Evolutionary conservation across 225 moss, liverwort and hornwort species (phyloP), one percentile per base, ranked within the genome.

Genomic region (Pleurozium schreberi): DNA sequence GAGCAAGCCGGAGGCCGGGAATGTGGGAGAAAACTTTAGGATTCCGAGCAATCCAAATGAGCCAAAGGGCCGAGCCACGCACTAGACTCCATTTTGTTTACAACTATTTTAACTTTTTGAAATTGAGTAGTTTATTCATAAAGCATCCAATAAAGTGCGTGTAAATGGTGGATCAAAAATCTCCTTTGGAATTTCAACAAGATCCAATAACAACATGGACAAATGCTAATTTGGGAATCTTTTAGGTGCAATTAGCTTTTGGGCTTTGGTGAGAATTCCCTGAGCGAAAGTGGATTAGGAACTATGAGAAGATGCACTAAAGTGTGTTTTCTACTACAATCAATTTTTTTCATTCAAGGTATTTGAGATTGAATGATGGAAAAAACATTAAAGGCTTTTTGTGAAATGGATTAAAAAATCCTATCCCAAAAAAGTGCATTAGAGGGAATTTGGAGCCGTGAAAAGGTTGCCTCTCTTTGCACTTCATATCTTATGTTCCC

Each of bases 191-290:
- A 34, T 76, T 73, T 52, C 36, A 52, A 76, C 12, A 52, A 76
- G 13, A 34, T 34, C 3, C 12, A 75, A 34, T 19, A 47, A 31
- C 0, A 50, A 34, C 5, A 34, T 34, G 1, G 5, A 50, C 13
- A 21, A 52, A 50, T 75, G 21, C 21, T 49, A 75, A 21, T 75
- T 33, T 34, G 20, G 1, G 5, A 50, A 21, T 13, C 8, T 75
- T 11, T 8, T 4, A 45, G 55, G 25, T 38, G 3, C 25, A 55
- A 16, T 15, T 38, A 55, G 6, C 7, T 53, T 25, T 26, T 4
- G 3, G 11, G 1, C 26, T 55, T 1, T 3, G 0, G 11, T 55
- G 10, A 38, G 1, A 38, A 38, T 38, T 26, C 1, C 1, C 3
- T 9, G 5, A 76, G 36, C 9, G 3, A 23, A 76, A 36, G 23